Conservation (phyloP, 257 asterid genomes). For the Cynanchum wilfordii region DNA sequence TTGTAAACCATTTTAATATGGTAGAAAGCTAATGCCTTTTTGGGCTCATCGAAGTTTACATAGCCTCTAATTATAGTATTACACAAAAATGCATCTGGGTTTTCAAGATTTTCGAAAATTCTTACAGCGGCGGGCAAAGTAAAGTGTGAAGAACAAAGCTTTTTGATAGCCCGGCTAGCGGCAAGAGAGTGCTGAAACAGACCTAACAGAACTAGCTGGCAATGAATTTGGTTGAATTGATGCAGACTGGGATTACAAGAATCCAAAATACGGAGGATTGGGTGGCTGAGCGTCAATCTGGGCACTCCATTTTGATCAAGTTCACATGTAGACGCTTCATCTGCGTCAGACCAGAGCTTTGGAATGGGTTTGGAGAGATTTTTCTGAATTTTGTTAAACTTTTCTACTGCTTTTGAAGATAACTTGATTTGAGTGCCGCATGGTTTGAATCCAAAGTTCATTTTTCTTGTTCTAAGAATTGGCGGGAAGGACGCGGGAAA, state of each 20-base stretch:
- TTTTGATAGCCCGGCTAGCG: slow-evolving; percentile 28
- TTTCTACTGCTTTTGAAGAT: slow-evolving; percentile 24
- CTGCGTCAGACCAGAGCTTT: slow-evolving; percentile 27
- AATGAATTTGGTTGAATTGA: slow-evolving; percentile 31
- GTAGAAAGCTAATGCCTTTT: slow-evolving; percentile 27
- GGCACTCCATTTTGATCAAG: slow-evolving; percentile 15
- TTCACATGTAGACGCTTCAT: neutral
- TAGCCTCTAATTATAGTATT: slow-evolving; percentile 27
- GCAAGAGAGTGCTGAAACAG: slow-evolving; percentile 32
- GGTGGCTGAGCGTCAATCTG: slow-evolving; percentile 27
- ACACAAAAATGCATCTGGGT: slow-evolving; percentile 38
- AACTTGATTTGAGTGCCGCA: slow-evolving; percentile 1
- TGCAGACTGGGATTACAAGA: slow-evolving; percentile 8
- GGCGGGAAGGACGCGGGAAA: slow-evolving; percentile 14
- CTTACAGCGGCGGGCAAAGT: slow-evolving; percentile 15
- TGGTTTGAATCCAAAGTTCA: slow-evolving; percentile 16
- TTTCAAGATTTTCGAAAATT: slow-evolving; percentile 27
- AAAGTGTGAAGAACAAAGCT: slow-evolving; percentile 25
- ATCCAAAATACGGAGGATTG: slow-evolving; percentile 25
- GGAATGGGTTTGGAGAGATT: slow-evolving; percentile 33
- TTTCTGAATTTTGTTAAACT: slow-evolving; percentile 27
- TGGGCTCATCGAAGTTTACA: slow-evolving; percentile 24
- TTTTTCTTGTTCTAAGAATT: neutral
- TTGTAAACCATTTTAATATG: slow-evolving; percentile 25
- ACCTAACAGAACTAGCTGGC: slow-evolving; percentile 29